Evolutionary conservation across 2,329 filamentous ascomycete genomes (phyloP), one percentile per base, ranked within the genome.

Genomic region (Cladosporium sp.): DNA sequence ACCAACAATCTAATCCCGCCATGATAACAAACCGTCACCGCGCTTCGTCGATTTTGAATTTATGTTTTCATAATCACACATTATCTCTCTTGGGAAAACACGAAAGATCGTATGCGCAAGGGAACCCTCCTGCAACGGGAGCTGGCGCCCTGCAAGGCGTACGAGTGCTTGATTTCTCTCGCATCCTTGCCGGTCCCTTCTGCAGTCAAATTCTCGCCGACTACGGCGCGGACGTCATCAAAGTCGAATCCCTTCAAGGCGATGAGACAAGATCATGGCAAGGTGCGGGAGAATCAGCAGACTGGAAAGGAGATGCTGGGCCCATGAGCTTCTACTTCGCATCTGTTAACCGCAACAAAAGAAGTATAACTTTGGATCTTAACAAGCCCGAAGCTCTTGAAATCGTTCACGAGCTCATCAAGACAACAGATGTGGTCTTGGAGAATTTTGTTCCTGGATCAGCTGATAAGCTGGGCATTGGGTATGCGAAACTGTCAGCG

Each of bases 371-470:
- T 6, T 58, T 73, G 8, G 72, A 72, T 59, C 60, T 75, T 37
- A 75, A 75, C 53, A 71, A 77, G 56, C 66, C 71, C 1, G 62
- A 69, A n/a, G 72, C 67, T 2, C 60, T 60, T 24, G 62, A 65
- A 8, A 59, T 78, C 13, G 59, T 77, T 5, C 60, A 72, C 4
- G 61, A 70, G 2, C 65, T 79, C 9, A 70, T 68, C 0, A 70
- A 70, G 53, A 60, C 66, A 0, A 64, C 69, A 7, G 76, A 79
- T 59, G 70, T 78, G 1, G 66, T 77, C 5, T 64, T 78, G 4
- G 76, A 78, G 53, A 78, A 78, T 50, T 77, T 77, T 49, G 64
- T 76, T 7, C 75, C 76, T 1, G 75, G 76, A 2, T 75, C 71
- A 20, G 69, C 75, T 60, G 74, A 77, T 4, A 62, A 71, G 35